These are phyloP conservation scores for Arbutus unedo DNA, from an alignment of 148 eudicot genomes.

Conservation along the genomic window DNA sequence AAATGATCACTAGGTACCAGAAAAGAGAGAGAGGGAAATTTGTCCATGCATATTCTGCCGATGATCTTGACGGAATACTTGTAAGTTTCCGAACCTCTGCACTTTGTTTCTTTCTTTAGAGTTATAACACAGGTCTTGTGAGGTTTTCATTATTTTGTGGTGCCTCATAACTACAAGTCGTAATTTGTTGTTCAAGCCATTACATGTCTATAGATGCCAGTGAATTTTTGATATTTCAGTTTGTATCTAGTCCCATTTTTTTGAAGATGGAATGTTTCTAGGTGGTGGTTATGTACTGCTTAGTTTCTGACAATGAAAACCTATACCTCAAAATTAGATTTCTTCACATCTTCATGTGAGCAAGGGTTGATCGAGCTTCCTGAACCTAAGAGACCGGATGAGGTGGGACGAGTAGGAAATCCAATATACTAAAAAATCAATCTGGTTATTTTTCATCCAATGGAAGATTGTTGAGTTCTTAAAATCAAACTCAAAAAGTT, in stretches of 20 bases:
- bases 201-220: not conserved
- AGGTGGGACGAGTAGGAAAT: no score
- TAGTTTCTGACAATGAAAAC: not conserved
- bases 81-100: constrained; percentile 41
- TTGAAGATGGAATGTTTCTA: not conserved
- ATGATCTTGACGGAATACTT: constrained; percentile 93
- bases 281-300: not conserved
- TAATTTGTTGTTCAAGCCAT: not conserved
- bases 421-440: no score
- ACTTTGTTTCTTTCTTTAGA: not conserved
- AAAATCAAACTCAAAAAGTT: no score
- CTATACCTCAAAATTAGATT: not conserved
- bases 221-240: not conserved
- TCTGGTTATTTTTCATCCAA: no score
- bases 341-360: no score
- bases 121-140: not conserved
- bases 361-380: no score
- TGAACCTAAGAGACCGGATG: no score
- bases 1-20: constrained; percentile 53
- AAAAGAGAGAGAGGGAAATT: constrained; percentile 82
- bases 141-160: not conserved
- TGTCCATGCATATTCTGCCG: constrained; percentile 57
- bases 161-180: not conserved
- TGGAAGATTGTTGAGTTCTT: no score
- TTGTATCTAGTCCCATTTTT: not conserved